Conservation (phyloP, 2,329 filamentous ascomycete species). For the Cryphonectria japonica region DNA sequence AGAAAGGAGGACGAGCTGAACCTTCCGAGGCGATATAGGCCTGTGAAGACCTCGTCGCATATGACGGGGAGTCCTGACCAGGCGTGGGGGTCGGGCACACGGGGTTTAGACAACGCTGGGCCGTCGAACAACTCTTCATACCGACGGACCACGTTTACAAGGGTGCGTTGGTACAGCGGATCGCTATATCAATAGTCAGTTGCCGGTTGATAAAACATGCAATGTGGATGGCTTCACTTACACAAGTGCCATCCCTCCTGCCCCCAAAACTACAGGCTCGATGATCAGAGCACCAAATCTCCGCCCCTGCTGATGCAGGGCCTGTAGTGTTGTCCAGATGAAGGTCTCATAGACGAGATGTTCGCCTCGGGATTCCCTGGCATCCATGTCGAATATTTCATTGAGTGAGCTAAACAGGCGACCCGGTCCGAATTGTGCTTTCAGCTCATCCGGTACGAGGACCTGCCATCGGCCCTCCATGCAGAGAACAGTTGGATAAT, state of each 20-base stretch:
- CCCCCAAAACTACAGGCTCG: slow-evolving; percentile 79
- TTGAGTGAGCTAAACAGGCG: slow-evolving; percentile 40
- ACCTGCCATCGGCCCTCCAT: slow-evolving; percentile 68
- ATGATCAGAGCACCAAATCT: slow-evolving; percentile 79
- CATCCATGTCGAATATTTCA: slow-evolving; percentile 63
- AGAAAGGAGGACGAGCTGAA: slow-evolving; percentile 74
- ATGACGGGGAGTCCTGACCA: slow-evolving; percentile 80
- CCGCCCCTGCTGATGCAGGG: slow-evolving; percentile 57
- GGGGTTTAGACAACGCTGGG: slow-evolving; percentile 19
- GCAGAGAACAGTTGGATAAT: slow-evolving; percentile 74
- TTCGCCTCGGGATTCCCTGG: slow-evolving; percentile 49
- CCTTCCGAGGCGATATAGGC: slow-evolving; percentile 78
- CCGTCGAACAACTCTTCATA: slow-evolving; percentile 59
- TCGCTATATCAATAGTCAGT: slow-evolving; percentile 53
- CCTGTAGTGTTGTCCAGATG: slow-evolving; percentile 58
- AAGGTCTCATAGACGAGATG: slow-evolving; percentile 61
- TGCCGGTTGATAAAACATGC: too few relatives aligned
- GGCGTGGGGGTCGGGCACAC: not conserved
- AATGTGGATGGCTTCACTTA: slow-evolving; percentile 45
- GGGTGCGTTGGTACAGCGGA: slow-evolving; percentile 76
- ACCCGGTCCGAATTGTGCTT: slow-evolving; percentile 37
- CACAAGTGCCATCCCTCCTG: slow-evolving; percentile 82
- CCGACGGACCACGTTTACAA: slow-evolving; percentile 68
- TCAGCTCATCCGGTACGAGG: slow-evolving; percentile 55
- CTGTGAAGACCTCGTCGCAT: slow-evolving; percentile 88